Conservation (phyloP, 768 basidiomycete genomes). For the Russula olivacea region DNA sequence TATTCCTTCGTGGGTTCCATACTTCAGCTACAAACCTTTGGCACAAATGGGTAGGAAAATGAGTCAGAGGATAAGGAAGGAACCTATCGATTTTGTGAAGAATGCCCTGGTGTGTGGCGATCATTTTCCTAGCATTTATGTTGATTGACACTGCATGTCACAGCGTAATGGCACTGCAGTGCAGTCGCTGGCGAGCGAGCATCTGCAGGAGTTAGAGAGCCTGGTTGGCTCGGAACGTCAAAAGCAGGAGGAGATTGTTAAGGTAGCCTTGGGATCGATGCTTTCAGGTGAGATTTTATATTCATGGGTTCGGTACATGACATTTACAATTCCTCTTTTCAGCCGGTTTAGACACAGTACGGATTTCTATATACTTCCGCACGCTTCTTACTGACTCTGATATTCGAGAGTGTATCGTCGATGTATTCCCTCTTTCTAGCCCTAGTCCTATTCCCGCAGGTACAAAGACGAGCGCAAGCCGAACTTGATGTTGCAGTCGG, state of each 20-base stretch:
- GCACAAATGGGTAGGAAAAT: slow-evolving; percentile 1
- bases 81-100: slow-evolving; percentile 8
- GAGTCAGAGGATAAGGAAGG: not conserved
- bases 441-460: slow-evolving; percentile 5
- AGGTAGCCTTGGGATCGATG: slow-evolving; percentile 3
- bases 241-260: not conserved
- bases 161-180: slow-evolving; percentile 10
- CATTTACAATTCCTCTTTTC: not conserved
- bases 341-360: slow-evolving; percentile 15
- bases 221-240: slow-evolving; percentile 2
- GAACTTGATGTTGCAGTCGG: slow-evolving; percentile 31
- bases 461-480: slow-evolving; percentile 22
- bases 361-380: not conserved
- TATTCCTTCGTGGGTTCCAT: slow-evolving; percentile 18
- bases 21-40: slow-evolving; percentile 1
- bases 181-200: slow-evolving; percentile 6
- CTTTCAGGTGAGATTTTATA: not conserved
- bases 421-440: slow-evolving; percentile 11
- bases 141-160: not conserved
- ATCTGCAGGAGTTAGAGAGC: slow-evolving; percentile 5
- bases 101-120: not conserved
- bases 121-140: not conserved
- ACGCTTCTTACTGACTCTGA: not conserved
- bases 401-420: slow-evolving; percentile 7
- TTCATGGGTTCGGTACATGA: not conserved